Conservation (phyloP, 805 yeast species). For the Schizosaccharomyces osmophilus region DNA sequence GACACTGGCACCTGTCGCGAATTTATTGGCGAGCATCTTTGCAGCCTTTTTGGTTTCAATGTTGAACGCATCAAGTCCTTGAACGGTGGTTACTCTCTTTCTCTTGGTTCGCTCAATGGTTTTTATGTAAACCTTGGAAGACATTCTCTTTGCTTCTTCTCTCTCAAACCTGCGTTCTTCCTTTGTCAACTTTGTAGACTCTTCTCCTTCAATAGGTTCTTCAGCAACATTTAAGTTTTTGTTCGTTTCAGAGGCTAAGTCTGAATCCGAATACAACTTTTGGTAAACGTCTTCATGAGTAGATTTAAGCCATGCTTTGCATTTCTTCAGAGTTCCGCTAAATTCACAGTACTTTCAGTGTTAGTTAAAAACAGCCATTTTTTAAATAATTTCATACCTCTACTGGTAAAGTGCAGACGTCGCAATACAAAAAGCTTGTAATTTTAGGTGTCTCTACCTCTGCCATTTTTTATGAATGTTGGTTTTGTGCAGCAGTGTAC, state of each 20-base stretch:
- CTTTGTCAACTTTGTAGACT: conserved; percentile 42
- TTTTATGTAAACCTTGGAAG: conserved; percentile 62
- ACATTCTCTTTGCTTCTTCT: conserved; percentile 50
- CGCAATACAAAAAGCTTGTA: neutral
- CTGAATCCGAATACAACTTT: conserved; percentile 30
- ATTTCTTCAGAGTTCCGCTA: conserved; percentile 53
- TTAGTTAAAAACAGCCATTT: neutral
- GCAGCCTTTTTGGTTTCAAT: conserved; percentile 76
- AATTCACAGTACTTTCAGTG: conserved; percentile 51
- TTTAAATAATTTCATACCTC: neutral
- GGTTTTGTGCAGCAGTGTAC: too few relatives aligned
- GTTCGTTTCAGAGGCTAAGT: neutral
- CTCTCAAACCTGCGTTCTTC: conserved; percentile 56
- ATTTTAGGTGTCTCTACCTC: neutral
- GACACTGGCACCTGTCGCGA: conserved; percentile 89
- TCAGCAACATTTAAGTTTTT: conserved; percentile 21
- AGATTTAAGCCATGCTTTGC: conserved; percentile 58
- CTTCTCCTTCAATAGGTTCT: conserved; percentile 61
- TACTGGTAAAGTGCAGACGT: conserved; percentile 2
- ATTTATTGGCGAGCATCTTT: conserved; percentile 75
- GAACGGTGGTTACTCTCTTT: conserved; percentile 63
- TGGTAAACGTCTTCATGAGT: conserved; percentile 32
- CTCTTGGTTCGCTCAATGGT: conserved; percentile 76
- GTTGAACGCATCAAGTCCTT: conserved; percentile 71
- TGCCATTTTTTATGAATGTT: neutral